phyloP scores from a whole-genome alignment of 2,329 filamentous ascomycete species.

The Trichoderma lentiforme region DNA sequence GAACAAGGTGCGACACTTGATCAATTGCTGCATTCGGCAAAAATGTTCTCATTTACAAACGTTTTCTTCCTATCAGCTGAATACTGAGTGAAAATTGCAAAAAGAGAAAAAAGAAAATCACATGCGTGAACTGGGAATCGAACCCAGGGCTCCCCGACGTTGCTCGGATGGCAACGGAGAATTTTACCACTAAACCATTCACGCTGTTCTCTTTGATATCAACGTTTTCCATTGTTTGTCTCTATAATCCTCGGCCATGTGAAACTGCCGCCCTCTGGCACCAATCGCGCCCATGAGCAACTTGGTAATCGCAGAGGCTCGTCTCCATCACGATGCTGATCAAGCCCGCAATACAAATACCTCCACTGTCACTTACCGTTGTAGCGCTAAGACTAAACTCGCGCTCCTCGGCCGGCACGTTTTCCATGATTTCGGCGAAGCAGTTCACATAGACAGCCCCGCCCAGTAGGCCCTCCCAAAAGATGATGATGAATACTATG shows the following conservation, averaged over 20 bases:
- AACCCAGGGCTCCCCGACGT: conserved; percentile 34
- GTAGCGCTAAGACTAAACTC: conserved; percentile 91
- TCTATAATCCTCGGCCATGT: conserved; percentile 15
- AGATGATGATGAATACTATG: conserved; percentile 77
- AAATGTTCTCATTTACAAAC: not conserved
- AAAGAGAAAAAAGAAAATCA: conserved; percentile 3
- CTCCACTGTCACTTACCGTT: conserved; percentile 86
- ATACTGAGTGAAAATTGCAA: not conserved
- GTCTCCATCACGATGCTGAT: conserved; percentile 80
- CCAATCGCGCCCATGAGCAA: conserved; percentile 72
- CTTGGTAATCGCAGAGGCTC: conserved; percentile 79
- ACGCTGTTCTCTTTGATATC: conserved; percentile 4
- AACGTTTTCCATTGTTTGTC: not conserved
- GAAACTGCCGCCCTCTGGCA: conserved; percentile 56
- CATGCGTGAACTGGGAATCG: conserved; percentile 34
- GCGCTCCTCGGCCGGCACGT: conserved; percentile 69
- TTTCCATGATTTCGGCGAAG: conserved; percentile 89
- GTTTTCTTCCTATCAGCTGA: not conserved
- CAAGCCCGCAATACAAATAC: conserved; percentile 85
- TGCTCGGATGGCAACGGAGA: conserved; percentile 33
- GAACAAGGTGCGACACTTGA: not conserved
- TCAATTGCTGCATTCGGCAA: not conserved
- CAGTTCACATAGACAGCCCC: conserved; percentile 94
- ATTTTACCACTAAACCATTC: conserved; percentile 35
- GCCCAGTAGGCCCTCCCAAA: conserved; percentile 92